A percentile compares a stretch with the other conserved stretches of the same genome.
phyloP scores from a whole-genome alignment of 1,139 yeast species.

The Scheffersomyces quercinus region DNA sequence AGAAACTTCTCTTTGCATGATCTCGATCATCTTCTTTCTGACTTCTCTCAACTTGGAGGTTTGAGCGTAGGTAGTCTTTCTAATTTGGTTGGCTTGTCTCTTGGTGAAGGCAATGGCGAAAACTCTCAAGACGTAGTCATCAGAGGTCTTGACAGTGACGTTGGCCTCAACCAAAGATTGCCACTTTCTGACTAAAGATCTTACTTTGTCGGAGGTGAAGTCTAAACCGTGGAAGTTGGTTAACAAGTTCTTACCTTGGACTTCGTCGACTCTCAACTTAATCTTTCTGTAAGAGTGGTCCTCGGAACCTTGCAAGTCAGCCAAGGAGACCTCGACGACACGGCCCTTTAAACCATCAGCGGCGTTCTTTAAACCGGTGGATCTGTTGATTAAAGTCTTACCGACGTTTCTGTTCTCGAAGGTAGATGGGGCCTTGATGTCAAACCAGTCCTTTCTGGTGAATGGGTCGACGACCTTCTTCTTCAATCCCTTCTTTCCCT shows the following conservation, averaged over 20 bases:
- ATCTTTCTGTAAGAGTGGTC: slow-evolving; percentile 90
- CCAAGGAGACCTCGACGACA: slow-evolving; percentile 82
- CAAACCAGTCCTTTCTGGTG: slow-evolving; percentile 95
- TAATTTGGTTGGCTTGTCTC: slow-evolving; percentile 85
- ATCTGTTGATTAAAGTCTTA: slow-evolving; percentile 90
- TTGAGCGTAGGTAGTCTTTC: slow-evolving; percentile 91
- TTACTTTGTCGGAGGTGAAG: slow-evolving; percentile 87
- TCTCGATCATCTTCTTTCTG: slow-evolving; percentile 84
- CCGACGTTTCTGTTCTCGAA: slow-evolving; percentile 94
- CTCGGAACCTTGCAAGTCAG: slow-evolving; percentile 90
- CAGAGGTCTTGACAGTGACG: slow-evolving; percentile 89
- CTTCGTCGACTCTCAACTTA: slow-evolving; percentile 89
- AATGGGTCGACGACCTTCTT: slow-evolving; percentile 95
- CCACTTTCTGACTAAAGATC: slow-evolving; percentile 93
- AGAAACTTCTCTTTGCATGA: slow-evolving; percentile 82
- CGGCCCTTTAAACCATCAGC: slow-evolving; percentile 92
- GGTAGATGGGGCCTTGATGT: slow-evolving; percentile 93
- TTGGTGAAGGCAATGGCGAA: slow-evolving; percentile 92
- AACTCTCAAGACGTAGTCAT: slow-evolving; percentile 85
- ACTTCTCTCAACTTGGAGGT: slow-evolving; percentile 81
- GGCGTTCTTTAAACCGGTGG: slow-evolving; percentile 91
- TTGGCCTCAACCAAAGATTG: slow-evolving; percentile 89
- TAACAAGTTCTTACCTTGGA: slow-evolving; percentile 87
- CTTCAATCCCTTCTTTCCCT: slow-evolving; percentile 95
- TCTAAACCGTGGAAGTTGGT: slow-evolving; percentile 96